Conservation (phyloP, 2,329 filamentous ascomycete genomes). For the Penicillium sp. region DNA sequence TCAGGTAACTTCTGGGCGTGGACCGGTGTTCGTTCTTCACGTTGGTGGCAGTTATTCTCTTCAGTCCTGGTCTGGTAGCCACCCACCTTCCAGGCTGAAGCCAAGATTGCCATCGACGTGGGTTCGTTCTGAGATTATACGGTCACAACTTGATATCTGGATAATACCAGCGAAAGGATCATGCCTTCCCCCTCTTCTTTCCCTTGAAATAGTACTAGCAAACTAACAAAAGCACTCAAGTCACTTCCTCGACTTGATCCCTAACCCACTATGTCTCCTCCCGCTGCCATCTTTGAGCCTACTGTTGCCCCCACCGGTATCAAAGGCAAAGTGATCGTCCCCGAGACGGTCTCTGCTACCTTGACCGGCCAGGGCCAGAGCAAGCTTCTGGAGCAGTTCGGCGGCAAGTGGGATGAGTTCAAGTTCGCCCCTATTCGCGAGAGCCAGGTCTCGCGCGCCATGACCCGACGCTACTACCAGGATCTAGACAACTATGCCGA, state of each 20-base stretch:
- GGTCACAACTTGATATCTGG: constrained; percentile 91
- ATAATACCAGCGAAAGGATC: constrained; percentile 99
- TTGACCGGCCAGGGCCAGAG: constrained; percentile 49
- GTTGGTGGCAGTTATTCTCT: constrained; percentile 29
- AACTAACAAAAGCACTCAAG: constrained; percentile 39
- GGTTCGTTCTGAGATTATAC: constrained; percentile 74
- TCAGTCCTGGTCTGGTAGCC: constrained; percentile 3
- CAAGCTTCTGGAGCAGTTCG: constrained; percentile 66
- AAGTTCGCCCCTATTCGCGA: constrained; percentile 85
- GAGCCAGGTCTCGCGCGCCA: constrained; percentile 87
- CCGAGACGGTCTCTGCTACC: constrained; percentile 48
- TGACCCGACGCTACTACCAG: constrained; percentile 90
- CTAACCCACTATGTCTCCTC: constrained; percentile 72
- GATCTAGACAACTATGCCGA: constrained; percentile 89
- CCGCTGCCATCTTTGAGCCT: constrained; percentile 66
- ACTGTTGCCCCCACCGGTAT: constrained; percentile 43
- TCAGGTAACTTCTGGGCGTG: constrained; percentile 59
- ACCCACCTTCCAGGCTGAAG: background rate
- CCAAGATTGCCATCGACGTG: constrained; percentile 16
- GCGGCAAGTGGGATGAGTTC: constrained; percentile 80
- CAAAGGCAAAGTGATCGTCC: constrained; percentile 51
- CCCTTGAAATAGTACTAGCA: constrained; percentile 43
- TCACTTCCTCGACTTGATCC: constrained; percentile 33
- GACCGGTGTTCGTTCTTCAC: constrained; percentile 63
- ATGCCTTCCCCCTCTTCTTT: constrained; percentile 68